These are phyloP conservation scores for Uronychia setigera DNA, from an alignment of 73 alveolate genomes.

Conservation along the genomic window DNA sequence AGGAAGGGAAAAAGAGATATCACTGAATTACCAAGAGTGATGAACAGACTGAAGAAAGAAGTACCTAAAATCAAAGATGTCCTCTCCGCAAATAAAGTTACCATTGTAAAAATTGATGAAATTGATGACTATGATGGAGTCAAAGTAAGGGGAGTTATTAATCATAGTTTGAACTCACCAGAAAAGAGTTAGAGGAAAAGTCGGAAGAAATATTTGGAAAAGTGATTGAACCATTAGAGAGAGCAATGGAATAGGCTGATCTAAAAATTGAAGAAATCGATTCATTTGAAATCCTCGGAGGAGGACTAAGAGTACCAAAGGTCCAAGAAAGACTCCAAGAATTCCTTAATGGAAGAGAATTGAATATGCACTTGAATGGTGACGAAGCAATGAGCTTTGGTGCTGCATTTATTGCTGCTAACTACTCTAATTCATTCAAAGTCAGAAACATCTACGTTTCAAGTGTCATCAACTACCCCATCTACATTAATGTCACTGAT, in stretches of 20 bases:
- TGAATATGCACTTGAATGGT: slow-evolving; percentile 97
- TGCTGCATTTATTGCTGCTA: slow-evolving; percentile 96
- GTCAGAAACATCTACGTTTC: slow-evolving; percentile 54
- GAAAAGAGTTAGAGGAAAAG: slow-evolving; percentile 82
- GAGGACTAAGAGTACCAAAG: slow-evolving; percentile 96
- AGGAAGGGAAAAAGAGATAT: slow-evolving; percentile 50
- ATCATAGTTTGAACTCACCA: slow-evolving; percentile 61
- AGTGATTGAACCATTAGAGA: slow-evolving; percentile 82
- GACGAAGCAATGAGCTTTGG: slow-evolving; percentile 99
- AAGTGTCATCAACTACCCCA: not conserved
- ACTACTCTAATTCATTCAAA: slow-evolving; percentile 61
- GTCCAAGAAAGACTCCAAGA: slow-evolving; percentile 81
- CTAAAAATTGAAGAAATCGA: slow-evolving; percentile 73
- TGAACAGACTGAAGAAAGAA: slow-evolving; percentile 68
- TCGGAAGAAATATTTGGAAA: slow-evolving; percentile 48
- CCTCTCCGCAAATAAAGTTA: slow-evolving; percentile 93
- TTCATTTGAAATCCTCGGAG: slow-evolving; percentile 95
- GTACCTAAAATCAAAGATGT: slow-evolving; percentile 81
- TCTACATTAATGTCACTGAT: slow-evolving; percentile 11
- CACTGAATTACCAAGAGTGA: slow-evolving; percentile 53
- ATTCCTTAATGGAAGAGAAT: slow-evolving; percentile 64
- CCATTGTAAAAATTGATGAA: slow-evolving; percentile 73
- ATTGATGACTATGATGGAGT: slow-evolving; percentile 20
- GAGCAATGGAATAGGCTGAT: slow-evolving; percentile 67
- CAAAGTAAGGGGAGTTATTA: slow-evolving; percentile 71